Base-by-base conservation (phyloP, 345 rosid species). In the Moringa oleifera region DNA sequence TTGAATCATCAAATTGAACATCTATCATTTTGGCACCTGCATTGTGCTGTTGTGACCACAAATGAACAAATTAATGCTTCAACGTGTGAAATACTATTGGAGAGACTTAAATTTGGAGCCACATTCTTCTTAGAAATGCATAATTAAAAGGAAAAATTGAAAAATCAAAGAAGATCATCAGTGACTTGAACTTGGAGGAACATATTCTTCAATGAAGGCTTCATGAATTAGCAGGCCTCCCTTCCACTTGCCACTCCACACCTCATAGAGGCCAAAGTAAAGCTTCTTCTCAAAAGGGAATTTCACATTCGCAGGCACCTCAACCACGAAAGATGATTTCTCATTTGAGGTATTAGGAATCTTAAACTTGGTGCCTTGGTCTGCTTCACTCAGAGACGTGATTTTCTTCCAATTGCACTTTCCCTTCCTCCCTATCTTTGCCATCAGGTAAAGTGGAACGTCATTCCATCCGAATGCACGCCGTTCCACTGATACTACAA, bases 161-260 rank as follows among this genome's bases (percentile, higher is more conserved):
- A n/a, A n/a, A n/a, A n/a, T n/a, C n/a, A n/a, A n/a, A n/a, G n/a
- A n/a, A n/a, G n/a, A n/a, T n/a, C n/a, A n/a, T n/a, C n/a, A n/a
- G n/a, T n/a, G n/a, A n/a, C n/a, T n/a, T n/a, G n/a, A n/a, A n/a
- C n/a, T n/a, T n/a, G n/a, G n/a, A n/a, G n/a, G n/a, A n/a, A n/a
- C n/a, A 33, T 11, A 33, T 63, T 50, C 25, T 25, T 20, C 54
- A 28, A 84, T 62, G 19, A 12, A 24, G 28, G 83, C 88, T 16
- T 37, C 7, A 20, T 85, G 81, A 67, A 88, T 78, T 18, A 17
- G 25, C 71, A 88, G 53, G 24, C 90, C 96, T 0, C 83, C 79
- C 78, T 86, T 86, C 89, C 88, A 78, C 63, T 60, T 72, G 10
- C 90, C 89, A 0, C 69, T 76, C 90, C 96, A 81, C 7, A 86